Evolutionary conservation across 164 flowering plant genomes (phyloP).

Genomic region (Saururus chinensis): DNA sequence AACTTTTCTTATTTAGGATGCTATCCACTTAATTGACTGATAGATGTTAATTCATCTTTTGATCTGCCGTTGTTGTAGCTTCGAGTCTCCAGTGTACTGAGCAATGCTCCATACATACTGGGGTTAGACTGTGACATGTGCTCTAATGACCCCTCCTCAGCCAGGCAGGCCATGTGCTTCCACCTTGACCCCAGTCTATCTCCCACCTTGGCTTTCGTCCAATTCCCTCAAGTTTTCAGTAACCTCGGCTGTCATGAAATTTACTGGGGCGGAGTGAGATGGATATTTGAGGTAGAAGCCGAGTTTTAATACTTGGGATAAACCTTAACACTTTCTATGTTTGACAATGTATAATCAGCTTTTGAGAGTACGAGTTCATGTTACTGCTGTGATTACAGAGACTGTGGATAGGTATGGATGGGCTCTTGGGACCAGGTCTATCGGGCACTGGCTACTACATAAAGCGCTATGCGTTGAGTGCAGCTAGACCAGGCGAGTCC

Average conservation of each 20-base stretch:
- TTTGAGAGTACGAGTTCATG: not conserved
- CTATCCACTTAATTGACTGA: no score
- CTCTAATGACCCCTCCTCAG: conserved; percentile 26
- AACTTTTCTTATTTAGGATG: not conserved
- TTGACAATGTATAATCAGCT: not conserved
- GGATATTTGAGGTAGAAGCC: conserved; percentile 12
- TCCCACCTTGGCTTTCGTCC: conserved; percentile 17
- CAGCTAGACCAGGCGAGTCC: conserved; percentile 1
- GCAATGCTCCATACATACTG: conserved; percentile 24
- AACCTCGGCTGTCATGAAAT: conserved; percentile 22
- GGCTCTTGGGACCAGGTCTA: conserved; percentile 17
- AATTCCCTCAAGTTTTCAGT: conserved; percentile 27
- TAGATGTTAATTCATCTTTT: no score
- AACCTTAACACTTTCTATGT: not conserved
- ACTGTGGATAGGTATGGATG: conserved; percentile 20
- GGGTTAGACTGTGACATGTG: conserved; percentile 32
- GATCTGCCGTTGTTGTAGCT: conserved; percentile 8
- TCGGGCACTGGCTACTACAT: conserved; percentile 25
- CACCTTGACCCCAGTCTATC: conserved; percentile 22
- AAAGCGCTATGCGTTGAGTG: conserved; percentile 21
- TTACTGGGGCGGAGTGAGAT: conserved; percentile 12
- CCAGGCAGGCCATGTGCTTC: conserved; percentile 32
- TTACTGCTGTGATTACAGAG: conserved; percentile 7
- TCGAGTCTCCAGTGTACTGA: conserved; percentile 21
- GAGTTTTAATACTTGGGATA: no score